Evolutionary conservation across 148 eudicot genomes (phyloP), one percentile per base, ranked within the genome.

Genomic region (Nepenthes mirabilis): DNA sequence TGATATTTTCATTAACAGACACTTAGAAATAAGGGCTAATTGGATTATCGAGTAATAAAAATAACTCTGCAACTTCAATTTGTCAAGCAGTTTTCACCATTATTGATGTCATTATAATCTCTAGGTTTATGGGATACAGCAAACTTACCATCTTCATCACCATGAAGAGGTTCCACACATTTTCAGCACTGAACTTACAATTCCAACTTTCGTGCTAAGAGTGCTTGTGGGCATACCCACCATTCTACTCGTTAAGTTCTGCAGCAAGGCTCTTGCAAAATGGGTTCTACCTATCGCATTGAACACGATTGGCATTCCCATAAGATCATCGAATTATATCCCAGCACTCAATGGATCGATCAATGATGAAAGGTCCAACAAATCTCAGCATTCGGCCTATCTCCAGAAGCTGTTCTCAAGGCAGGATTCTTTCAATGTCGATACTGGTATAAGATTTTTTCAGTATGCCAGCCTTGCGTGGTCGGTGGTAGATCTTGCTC

Each of bases 401-500:
- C 51, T 76, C 55, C 97, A 84, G 61, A 89, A 83, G 69, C 33
- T 84, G 50, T 68, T 84, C 50, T 68, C 77, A 47, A 49, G 66
- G 7, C 83, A 84, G 66, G 78, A 77, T 14, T 80, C 83, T 5
- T 89, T 93, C 14, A 95, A 93, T 67, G 87, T 93, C 33, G 99
- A 93, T 61, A 84, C 99, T n/a, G 97, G 95, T 58, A 89, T 89
- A 61, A 80, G 97, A 75, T 82, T 93, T 62, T 55, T 93, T 51
- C 99, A 93, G 66, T 93, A 89, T 71, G 87, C 96, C 11, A 95
- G 99, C 23, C 95, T 93, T 61, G 97, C 99, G 5, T 93, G 97
- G 97, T 82, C 99, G 45, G 97, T 89, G 59, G 99, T 93, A 49
- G 97, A 93, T 74, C 95, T 93, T 50, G 99, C 89, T 73, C 99